phyloP scores from a whole-genome alignment of 2,329 filamentous ascomycete species.

The Paraconiothyrium sp. region DNA sequence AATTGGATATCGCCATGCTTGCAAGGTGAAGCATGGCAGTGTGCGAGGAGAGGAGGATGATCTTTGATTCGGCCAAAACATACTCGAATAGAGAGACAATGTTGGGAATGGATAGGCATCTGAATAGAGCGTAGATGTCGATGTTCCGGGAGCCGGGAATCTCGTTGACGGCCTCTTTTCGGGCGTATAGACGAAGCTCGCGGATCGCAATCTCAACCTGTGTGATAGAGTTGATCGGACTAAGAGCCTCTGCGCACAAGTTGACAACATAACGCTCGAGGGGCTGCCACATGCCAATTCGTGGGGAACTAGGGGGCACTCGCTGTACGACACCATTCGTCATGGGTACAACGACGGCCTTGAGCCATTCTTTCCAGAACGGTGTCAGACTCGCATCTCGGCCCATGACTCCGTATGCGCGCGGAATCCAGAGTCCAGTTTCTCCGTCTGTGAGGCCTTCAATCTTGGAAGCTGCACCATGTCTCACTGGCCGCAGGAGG shows the following conservation, averaged over 20 bases:
- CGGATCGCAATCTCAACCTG: conserved; percentile 92
- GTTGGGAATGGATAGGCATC: conserved; percentile 88
- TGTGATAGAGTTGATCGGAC: conserved; percentile 90
- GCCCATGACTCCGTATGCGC: conserved; percentile 92
- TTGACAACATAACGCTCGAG: conserved; percentile 97
- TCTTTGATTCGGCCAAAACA: conserved; percentile 89
- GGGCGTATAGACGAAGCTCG: conserved; percentile 89
- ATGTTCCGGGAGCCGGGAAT: conserved; percentile 89
- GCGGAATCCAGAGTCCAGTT: conserved; percentile 93
- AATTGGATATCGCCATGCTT: conserved; percentile 82
- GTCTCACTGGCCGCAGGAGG: conserved; percentile 87
- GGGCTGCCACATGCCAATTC: conserved; percentile 93
- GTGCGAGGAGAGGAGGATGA: conserved; percentile 95
- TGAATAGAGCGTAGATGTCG: conserved; percentile 92
- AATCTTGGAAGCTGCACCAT: conserved; percentile 95
- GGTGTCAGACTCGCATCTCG: conserved; percentile 82
- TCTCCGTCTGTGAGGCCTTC: conserved; percentile 95
- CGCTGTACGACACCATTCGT: conserved; percentile 83
- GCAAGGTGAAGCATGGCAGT: conserved; percentile 96
- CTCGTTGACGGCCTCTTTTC: conserved; percentile 93
- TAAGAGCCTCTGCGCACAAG: conserved; percentile 92
- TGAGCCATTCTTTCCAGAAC: conserved; percentile 99
- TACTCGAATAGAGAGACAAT: conserved; percentile 94
- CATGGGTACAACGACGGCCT: conserved; percentile 95
- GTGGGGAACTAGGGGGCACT: conserved; percentile 87